Evolutionary conservation across 2,329 filamentous ascomycete genomes (phyloP).

Genomic region (Pseudogymnoascus sp.): DNA sequence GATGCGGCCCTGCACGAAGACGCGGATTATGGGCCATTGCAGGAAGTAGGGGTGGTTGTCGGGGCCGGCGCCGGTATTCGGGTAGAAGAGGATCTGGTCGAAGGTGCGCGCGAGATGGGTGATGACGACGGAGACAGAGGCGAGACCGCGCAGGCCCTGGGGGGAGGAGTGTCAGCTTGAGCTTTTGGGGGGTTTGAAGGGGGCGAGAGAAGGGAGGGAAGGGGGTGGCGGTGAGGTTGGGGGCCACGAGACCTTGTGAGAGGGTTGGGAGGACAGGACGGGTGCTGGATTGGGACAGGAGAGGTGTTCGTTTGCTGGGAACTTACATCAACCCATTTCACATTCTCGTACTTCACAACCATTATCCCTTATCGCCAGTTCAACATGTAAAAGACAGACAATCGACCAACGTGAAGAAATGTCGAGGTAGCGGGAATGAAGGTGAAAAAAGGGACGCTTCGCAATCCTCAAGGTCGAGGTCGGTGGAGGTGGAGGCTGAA

Average conservation of each 20-base stretch:
- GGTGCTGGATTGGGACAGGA: background rate
- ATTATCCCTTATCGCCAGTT: background rate
- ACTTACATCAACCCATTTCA: slow-evolving; percentile 54
- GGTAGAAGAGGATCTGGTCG: slow-evolving; percentile 40
- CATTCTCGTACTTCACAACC: slow-evolving; percentile 32
- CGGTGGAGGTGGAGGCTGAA: background rate
- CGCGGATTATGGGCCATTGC: slow-evolving; percentile 50
- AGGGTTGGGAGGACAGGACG: background rate
- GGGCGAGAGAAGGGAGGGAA: background rate
- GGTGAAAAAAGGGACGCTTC: background rate
- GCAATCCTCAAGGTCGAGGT: background rate
- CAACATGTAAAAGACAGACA: background rate
- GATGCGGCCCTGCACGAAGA: slow-evolving; percentile 51
- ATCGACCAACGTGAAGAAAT: background rate
- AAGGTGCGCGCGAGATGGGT: slow-evolving; percentile 46
- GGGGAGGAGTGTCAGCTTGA: slow-evolving; percentile 10
- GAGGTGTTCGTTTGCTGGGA: background rate
- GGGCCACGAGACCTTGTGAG: background rate
- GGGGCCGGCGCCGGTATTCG: slow-evolving; percentile 33
- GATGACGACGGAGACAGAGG: slow-evolving; percentile 45
- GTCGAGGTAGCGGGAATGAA: background rate
- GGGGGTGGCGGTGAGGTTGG: background rate
- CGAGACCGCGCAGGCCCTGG: slow-evolving; percentile 45
- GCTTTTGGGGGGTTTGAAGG: background rate
- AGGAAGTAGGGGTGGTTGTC: slow-evolving; percentile 35